Percentiles rank a stretch among this genome's conserved stretches.
Conservation (phyloP, 2,329 filamentous ascomycete species). For the Venturia carpophila region DNA sequence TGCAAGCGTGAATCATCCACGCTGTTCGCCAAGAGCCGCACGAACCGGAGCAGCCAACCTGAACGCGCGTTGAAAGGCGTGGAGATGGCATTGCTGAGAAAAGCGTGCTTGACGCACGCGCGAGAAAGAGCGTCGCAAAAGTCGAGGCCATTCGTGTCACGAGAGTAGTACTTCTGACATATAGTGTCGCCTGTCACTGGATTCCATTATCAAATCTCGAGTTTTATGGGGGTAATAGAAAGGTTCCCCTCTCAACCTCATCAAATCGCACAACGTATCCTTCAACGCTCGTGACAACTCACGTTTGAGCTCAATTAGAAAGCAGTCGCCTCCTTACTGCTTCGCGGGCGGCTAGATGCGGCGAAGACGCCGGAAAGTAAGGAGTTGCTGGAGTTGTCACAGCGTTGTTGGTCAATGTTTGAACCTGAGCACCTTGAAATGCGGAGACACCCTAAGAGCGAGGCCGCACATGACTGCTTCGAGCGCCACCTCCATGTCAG, state of each 20-base stretch:
- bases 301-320: background rate
- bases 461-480: background rate
- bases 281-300: background rate
- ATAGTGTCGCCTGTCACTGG: conserved; percentile 2
- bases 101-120: conserved; percentile 3
- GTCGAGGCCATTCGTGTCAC: background rate
- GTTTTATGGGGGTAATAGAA: conserved; percentile 5
- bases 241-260: conserved; percentile 5
- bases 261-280: background rate
- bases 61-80: background rate
- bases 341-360: conserved; percentile 4
- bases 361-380: background rate
- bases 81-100: conserved; percentile 1
- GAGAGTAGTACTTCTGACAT: conserved; percentile 11
- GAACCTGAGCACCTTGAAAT: background rate
- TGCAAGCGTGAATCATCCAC: conserved; percentile 10
- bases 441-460: background rate
- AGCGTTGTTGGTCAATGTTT: background rate
- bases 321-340: background rate
- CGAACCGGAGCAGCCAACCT: background rate
- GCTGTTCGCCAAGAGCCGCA: conserved; percentile 8
- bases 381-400: background rate
- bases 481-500: background rate
- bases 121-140: conserved; percentile 1
- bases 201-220: conserved; percentile 11